A percentile compares a stretch with the other conserved stretches of the same genome.
Conservation (phyloP, 768 basidiomycete genomes). For the Pleurotus pulmonarius region DNA sequence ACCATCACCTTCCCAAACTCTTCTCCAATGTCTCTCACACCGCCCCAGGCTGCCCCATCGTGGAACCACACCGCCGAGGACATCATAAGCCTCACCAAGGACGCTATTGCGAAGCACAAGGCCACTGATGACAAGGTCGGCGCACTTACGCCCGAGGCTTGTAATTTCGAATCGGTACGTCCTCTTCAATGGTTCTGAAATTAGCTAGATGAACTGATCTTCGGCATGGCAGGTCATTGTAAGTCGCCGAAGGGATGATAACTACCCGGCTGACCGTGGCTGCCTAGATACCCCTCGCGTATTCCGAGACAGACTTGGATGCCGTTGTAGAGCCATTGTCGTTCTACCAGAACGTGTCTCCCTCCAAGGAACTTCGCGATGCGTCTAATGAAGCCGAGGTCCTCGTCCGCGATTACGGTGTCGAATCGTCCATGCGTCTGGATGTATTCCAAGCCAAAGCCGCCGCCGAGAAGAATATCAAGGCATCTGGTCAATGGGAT, state of each 20-base stretch:
- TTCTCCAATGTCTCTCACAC: constrained; percentile 40
- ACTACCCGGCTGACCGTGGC: neutral
- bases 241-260: constrained; percentile 27
- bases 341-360: constrained; percentile 83
- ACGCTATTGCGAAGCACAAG: constrained; percentile 54
- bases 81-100: constrained; percentile 52
- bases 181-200: neutral
- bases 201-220: neutral
- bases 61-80: constrained; percentile 69
- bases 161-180: constrained; percentile 66
- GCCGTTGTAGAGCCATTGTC: constrained; percentile 52
- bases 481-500: constrained; percentile 57
- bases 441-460: constrained; percentile 77
- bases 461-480: constrained; percentile 66
- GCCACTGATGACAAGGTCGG: constrained; percentile 56
- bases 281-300: constrained; percentile 53
- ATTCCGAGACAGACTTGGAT: constrained; percentile 54
- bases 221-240: constrained; percentile 60
- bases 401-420: constrained; percentile 64
- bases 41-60: constrained; percentile 61
- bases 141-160: constrained; percentile 49
- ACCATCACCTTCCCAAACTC: constrained; percentile 18
- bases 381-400: constrained; percentile 74
- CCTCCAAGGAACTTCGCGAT: constrained; percentile 72
- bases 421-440: constrained; percentile 76